A percentile compares a stretch with the other conserved stretches of the same genome.
These are phyloP conservation scores for Castanea crenata DNA, from an alignment of 306 rosid species.

Conservation along the genomic window DNA sequence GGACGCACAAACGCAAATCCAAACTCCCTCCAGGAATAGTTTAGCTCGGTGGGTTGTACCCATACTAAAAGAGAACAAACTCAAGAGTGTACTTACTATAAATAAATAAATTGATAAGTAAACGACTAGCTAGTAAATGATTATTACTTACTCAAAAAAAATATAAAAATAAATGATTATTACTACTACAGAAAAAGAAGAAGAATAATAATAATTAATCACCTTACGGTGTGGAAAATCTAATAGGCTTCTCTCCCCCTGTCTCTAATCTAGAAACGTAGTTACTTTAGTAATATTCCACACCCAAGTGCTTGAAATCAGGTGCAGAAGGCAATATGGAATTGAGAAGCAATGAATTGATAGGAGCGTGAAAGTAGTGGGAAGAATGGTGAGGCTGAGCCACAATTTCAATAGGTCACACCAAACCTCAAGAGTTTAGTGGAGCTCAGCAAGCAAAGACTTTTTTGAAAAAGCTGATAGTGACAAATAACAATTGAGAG, in stretches of 20 bases:
- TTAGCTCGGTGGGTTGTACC: not conserved
- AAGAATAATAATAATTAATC: not conserved
- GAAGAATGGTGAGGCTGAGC: slow-evolving; percentile 11
- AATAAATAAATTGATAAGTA: not conserved
- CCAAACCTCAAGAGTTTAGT: not conserved
- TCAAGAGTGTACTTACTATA: not conserved
- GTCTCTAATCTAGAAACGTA: not conserved
- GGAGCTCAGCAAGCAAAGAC: not conserved
- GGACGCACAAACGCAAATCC: too few species aligned
- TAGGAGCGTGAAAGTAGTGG: not conserved
- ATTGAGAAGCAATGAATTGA: not conserved
- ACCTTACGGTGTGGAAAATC: not conserved
- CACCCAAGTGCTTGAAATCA: not conserved
- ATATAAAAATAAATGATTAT: not conserved
- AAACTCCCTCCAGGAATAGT: too few species aligned
- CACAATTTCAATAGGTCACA: not conserved
- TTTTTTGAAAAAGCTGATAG: not conserved
- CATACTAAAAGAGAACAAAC: not conserved
- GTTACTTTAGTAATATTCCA: not conserved
- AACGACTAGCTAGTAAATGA: not conserved
- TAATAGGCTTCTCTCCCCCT: not conserved
- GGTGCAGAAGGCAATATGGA: not conserved
- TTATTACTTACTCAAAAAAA: too few species aligned
- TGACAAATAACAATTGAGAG: not conserved
- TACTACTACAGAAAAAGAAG: not conserved